Base-by-base conservation (phyloP, 164 flowering plant species). In the Stephania cephalantha region DNA sequence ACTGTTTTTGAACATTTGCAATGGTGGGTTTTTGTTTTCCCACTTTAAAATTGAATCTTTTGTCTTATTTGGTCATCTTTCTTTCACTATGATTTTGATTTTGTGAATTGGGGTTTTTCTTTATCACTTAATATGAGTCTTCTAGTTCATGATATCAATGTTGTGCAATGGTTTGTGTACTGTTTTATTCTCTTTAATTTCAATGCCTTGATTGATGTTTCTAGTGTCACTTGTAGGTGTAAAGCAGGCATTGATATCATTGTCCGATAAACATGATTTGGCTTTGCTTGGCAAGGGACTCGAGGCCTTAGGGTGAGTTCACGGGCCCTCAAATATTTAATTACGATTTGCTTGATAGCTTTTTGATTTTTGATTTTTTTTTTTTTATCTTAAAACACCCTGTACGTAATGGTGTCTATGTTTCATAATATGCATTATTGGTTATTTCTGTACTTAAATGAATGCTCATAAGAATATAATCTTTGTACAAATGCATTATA, bases 261-360 rank as follows among this genome's bases (percentile, higher is more conserved):
- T 96, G 72, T 94, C 99, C 1, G 93, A 96, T 79, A 96, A 96
- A 85, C 89, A 71, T 74, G 92, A 90, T 75, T 76, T 94, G 69
- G 87, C 85, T 75, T 78, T 87, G 58, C 94, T 96, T 76, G 97
- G 91, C 44, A 86, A 72, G 74, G 98, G 94, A 53, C 89, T 96
- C 30, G 90, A 87, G 69, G 81, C 80, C 45, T 82, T 96, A 73
- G 98, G 99, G 99, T 94, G 50, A 74, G n/a, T 13, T 61, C 35
- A 9, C 35, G 17, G 18, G 52, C 64, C 42, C 25, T 69, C 55
- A 58, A 58, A 11, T 71, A 7, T 69, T 63, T 52, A 35, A 7
- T 15, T 5, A 4, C 8, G 3, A 3, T 58, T 58, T 58, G 0
- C 8, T 44, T 78, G 8, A 45, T 17, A 35, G 42, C 29, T 25